Conservation (phyloP, 495 filamentous ascomycete genomes). For the Aspergillus saccharolyticus region DNA sequence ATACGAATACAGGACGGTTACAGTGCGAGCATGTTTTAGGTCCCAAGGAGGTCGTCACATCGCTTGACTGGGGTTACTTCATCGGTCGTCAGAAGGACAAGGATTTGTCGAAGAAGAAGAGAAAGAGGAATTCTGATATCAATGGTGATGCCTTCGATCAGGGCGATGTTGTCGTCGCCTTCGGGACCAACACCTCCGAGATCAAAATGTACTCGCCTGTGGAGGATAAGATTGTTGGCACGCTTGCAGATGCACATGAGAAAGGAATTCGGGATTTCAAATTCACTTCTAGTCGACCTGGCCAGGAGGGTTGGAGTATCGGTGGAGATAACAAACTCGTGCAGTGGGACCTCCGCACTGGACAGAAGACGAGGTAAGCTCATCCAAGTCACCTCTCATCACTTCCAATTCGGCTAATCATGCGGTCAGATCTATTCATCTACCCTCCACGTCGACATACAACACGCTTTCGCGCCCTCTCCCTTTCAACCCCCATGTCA, state of each 20-base stretch:
- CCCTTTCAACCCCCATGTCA: slow-evolving; percentile 39
- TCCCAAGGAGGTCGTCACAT: slow-evolving; percentile 48
- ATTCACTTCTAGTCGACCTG: slow-evolving; percentile 42
- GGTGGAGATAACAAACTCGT: slow-evolving; percentile 56
- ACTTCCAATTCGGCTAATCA: slow-evolving; percentile 10
- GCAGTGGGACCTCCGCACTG: slow-evolving; percentile 53
- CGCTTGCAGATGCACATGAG: slow-evolving; percentile 47
- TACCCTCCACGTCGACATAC: slow-evolving; percentile 41
- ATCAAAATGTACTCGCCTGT: slow-evolving; percentile 51
- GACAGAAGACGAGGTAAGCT: slow-evolving; percentile 43
- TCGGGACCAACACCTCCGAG: slow-evolving; percentile 50
- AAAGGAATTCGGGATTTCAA: slow-evolving; percentile 54
- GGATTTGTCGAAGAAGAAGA: slow-evolving; percentile 52
- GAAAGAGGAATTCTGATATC: slow-evolving; percentile 46
- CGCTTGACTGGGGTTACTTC: slow-evolving; percentile 55
- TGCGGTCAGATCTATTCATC: slow-evolving; percentile 38
- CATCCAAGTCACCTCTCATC: background rate
- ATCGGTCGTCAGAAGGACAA: slow-evolving; percentile 28
- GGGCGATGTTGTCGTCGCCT: slow-evolving; percentile 47
- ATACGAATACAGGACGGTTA: slow-evolving; percentile 52
- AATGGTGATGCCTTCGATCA: slow-evolving; percentile 40
- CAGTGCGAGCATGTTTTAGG: slow-evolving; percentile 52
- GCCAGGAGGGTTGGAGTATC: slow-evolving; percentile 53
- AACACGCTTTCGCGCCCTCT: slow-evolving; percentile 38
- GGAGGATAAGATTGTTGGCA: slow-evolving; percentile 47